phyloP scores from a whole-genome alignment of 192 early-diverging fungal species.

The Haplosporangium gracile region DNA sequence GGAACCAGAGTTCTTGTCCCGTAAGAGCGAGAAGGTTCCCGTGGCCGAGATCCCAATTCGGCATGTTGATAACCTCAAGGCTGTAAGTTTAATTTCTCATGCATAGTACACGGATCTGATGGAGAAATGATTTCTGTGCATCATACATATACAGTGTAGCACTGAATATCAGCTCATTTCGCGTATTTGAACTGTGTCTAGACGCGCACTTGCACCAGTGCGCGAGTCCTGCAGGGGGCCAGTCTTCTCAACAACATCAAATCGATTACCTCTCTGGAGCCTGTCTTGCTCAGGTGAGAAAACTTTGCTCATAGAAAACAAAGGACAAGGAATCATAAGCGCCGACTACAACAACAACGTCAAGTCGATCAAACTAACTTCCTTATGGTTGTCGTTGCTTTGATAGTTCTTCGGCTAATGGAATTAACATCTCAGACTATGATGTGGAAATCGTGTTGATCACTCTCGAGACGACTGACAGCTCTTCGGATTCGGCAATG shows the following conservation, averaged over 20 bases:
- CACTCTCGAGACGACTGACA: neutral
- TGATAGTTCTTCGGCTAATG: neutral
- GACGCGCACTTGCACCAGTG: neutral
- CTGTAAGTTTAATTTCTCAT: neutral
- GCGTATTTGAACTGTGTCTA: neutral
- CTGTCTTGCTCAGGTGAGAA: neutral
- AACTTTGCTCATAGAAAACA: too few relatives aligned
- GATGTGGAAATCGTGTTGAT: neutral
- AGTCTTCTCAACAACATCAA: neutral
- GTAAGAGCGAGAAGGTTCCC: neutral
- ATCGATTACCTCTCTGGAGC: neutral
- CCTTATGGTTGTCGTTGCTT: neutral
- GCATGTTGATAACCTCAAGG: neutral
- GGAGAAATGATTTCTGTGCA: neutral
- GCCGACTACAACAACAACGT: neutral
- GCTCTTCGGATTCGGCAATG: neutral
- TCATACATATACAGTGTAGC: neutral
- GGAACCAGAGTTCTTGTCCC: neutral
- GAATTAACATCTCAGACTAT: constrained; percentile 2
- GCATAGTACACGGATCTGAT: neutral
- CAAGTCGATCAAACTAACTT: too few relatives aligned
- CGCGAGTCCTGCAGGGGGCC: neutral
- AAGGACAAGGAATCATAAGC: too few relatives aligned
- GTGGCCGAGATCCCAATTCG: neutral
- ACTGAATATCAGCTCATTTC: neutral